Evolutionary conservation across 2,329 filamentous ascomycete species (phyloP).

Genomic region (Sclerotinia trifoliorum): DNA sequence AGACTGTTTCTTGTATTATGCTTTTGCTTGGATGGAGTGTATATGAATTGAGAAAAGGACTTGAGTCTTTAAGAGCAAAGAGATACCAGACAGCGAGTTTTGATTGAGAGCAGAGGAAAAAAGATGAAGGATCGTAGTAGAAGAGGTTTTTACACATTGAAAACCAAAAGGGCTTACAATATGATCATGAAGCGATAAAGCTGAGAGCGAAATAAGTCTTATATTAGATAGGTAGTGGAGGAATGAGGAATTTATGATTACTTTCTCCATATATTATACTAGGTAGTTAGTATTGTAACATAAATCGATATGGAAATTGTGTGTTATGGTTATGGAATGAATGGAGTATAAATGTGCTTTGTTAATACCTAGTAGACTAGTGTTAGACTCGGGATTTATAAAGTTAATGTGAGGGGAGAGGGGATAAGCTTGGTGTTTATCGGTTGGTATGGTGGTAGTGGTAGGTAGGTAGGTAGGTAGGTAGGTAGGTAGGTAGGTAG

Average conservation of each 20-base stretch:
- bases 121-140: not conserved
- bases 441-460: too few relatives aligned
- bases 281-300: too few relatives aligned
- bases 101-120: not conserved
- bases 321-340: too few relatives aligned
- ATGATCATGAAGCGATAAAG: not conserved
- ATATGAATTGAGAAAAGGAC: not conserved
- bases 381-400: not conserved
- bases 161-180: not conserved
- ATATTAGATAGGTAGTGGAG: not conserved
- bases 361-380: too few relatives aligned
- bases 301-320: not conserved
- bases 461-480: too few relatives aligned
- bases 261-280: not conserved
- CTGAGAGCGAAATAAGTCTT: not conserved
- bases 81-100: not conserved
- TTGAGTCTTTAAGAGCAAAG: not conserved
- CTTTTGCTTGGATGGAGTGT: not conserved
- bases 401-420: not conserved
- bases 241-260: not conserved
- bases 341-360: not conserved
- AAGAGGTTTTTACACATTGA: not conserved
- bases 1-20: slow-evolving; percentile 11
- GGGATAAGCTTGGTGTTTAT: not conserved
- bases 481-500: too few relatives aligned